Evolutionary conservation across 2,329 filamentous ascomycete genomes (phyloP).

Genomic region (Talaromyces sp.): DNA sequence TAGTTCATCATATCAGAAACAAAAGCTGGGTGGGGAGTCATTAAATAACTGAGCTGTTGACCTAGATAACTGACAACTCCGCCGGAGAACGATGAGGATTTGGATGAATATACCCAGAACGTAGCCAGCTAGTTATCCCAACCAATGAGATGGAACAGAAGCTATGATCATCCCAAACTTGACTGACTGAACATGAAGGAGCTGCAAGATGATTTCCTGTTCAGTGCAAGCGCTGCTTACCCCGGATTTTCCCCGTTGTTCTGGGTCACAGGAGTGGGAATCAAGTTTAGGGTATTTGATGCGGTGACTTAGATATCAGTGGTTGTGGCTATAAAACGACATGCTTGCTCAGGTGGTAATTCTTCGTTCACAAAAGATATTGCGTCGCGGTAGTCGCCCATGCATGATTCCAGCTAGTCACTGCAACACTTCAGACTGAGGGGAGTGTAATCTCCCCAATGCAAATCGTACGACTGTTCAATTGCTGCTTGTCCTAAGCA

Average conservation of each 20-base stretch:
- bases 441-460: not conserved
- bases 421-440: too few species aligned
- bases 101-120: not conserved
- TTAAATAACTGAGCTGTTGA: slow-evolving; percentile 3
- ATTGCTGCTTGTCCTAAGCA: not conserved
- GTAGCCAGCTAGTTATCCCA: not conserved
- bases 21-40: not conserved
- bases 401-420: not conserved
- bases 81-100: not conserved
- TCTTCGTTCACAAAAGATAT: too few species aligned
- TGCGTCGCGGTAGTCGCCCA: too few species aligned
- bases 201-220: not conserved
- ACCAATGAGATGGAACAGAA: not conserved
- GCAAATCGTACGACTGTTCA: not conserved
- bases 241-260: not conserved
- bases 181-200: not conserved
- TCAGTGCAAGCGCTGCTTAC: not conserved
- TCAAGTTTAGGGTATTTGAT: not conserved
- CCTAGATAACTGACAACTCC: not conserved
- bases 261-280: not conserved
- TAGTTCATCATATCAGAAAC: not conserved
- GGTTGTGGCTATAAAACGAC: not conserved
- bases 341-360: too few species aligned
- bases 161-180: not conserved
- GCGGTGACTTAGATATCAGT: not conserved